Base-by-base conservation (phyloP, 2,329 filamentous ascomycete species). In the Dactylellina haptotyla region DNA sequence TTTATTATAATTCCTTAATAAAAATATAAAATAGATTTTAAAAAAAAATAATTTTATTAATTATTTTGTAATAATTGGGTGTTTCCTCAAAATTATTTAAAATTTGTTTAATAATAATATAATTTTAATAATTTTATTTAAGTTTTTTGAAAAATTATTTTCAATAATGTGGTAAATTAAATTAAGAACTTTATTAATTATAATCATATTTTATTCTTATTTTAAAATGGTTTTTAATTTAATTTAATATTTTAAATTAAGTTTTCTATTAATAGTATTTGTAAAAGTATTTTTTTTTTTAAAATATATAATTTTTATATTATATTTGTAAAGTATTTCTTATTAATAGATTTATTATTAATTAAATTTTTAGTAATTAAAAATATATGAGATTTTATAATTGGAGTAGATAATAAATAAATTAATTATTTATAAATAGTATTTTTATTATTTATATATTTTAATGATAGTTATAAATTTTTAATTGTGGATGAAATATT, bases 291-390 rank as follows among this genome's bases (percentile, higher is more conserved):
- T 53, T 43, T 53, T 63, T 43, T 32, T 43, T 50, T 34, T 53
- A 53, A 43, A 53, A 53, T 63, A 50, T 5, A 61, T 37, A 37
- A 61, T 61, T 50, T 61, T 50, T 61, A 61, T 61, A 50, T 61
- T 61, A 61, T 53, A 53, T 63, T 63, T 41, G 30, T 53, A 28
- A 53, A 63, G 53, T 28, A 30, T 37, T 51, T 53, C 41, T 41
- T 53, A 63, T 43, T 53, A 63, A 16, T 63, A 48, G 39, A 50
- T 46, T 46, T 59, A 46, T 18, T 59, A 46, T 59, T 18, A 16
- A 50, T 12, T 46, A 26, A 43, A 26, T 50, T 61, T 18, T 50
- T 61, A 46, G 37, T 37, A 50, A 37, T 50, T 48, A 37, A 50
- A 10, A 30, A 61, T 50, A 50, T 23, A 61, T 6, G 39, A 28